These are phyloP conservation scores for Gentiana macrophylla DNA, from an alignment of 257 asterid genomes.

Conservation along the genomic window DNA sequence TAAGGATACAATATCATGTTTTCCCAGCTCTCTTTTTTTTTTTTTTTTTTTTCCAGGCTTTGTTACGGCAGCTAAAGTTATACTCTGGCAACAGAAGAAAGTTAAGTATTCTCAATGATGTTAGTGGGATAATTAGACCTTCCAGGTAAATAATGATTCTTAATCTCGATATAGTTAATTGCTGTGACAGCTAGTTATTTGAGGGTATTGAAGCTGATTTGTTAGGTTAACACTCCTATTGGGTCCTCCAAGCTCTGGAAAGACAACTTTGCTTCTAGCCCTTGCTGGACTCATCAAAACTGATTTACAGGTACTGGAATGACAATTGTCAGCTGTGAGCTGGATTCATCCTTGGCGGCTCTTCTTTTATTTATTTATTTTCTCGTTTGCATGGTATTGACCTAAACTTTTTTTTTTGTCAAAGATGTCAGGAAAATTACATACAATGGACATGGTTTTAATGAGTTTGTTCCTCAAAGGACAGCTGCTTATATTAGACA, in stretches of 20 bases:
- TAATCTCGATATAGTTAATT: slow-evolving; percentile 7
- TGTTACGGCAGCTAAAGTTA: slow-evolving; percentile 58
- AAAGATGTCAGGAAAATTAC: slow-evolving; percentile 83
- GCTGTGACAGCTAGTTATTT: slow-evolving; percentile 5
- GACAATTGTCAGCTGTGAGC: neutral
- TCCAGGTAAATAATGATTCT: slow-evolving; percentile 55
- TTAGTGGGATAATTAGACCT: slow-evolving; percentile 88
- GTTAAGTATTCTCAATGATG: slow-evolving; percentile 63
- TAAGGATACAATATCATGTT: neutral
- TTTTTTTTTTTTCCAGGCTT: slow-evolving; percentile 47
- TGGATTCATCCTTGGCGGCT: neutral
- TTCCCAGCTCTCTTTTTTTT: neutral
- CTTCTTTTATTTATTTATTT: neutral
- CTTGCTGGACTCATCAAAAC: slow-evolving; percentile 86
- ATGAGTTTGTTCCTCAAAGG: slow-evolving; percentile 84
- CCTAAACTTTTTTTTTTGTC: slow-evolving; percentile 25
- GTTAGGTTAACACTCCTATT: slow-evolving; percentile 70
- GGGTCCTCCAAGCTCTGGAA: slow-evolving; percentile 99
- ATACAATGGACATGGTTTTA: slow-evolving; percentile 81
- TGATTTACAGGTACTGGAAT: slow-evolving; percentile 62
- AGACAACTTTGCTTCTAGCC: slow-evolving; percentile 78
- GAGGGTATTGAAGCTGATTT: slow-evolving; percentile 14
- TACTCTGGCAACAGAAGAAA: slow-evolving; percentile 50
- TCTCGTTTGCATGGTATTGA: slow-evolving; percentile 6
- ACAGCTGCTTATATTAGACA: slow-evolving; percentile 83